These are phyloP conservation scores for Acacia melanoxylon DNA, from an alignment of 306 rosid species.

Conservation along the genomic window DNA sequence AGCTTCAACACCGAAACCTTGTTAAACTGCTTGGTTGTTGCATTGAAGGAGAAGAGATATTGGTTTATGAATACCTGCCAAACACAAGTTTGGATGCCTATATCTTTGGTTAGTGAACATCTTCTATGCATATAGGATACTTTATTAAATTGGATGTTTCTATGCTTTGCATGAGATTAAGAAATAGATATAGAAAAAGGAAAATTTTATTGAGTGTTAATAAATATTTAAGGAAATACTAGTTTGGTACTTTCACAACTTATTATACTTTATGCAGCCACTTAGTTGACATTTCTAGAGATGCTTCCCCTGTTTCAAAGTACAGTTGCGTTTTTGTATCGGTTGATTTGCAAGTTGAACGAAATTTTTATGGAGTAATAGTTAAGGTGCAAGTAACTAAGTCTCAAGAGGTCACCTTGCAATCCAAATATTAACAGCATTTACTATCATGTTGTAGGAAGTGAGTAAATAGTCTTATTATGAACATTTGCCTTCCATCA, in stretches of 20 bases:
- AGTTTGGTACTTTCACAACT: background rate
- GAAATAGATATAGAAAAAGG: background rate
- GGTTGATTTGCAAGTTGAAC: background rate
- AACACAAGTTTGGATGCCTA: constrained; percentile 27
- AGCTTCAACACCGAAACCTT: constrained; percentile 33
- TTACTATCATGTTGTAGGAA: background rate
- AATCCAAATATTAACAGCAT: background rate
- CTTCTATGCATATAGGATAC: background rate
- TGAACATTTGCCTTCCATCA: background rate
- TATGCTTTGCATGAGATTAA: background rate
- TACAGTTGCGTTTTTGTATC: background rate
- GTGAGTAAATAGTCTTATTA: background rate
- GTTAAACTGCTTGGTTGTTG: constrained; percentile 29
- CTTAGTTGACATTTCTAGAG: background rate
- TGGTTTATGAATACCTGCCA: constrained; percentile 31
- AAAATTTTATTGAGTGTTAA: background rate
- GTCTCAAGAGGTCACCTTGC: background rate
- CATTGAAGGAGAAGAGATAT: constrained; percentile 27
- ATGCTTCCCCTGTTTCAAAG: background rate
- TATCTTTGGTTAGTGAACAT: constrained; percentile 16
- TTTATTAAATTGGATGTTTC: background rate
- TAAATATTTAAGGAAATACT: background rate
- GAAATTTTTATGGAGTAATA: background rate
- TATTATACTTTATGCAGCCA: background rate
- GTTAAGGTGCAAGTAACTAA: background rate